Percentiles rank a stretch among this genome's conserved stretches.
Evolutionary conservation across 257 asterid species (phyloP).

Genomic region (Solanum bulbocastanum): DNA sequence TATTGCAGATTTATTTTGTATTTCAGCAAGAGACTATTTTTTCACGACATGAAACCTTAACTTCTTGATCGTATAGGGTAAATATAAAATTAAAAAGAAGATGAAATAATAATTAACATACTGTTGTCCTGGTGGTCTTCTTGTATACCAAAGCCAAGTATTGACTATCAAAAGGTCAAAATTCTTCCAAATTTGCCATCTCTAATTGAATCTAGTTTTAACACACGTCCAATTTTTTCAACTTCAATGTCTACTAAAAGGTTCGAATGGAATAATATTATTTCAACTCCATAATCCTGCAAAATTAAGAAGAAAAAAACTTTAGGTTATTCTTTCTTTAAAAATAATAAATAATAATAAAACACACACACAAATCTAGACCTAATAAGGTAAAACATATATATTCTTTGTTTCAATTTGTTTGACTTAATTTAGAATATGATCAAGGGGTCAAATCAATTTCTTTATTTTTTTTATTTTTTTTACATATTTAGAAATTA

Average conservation of each 20-base stretch:
- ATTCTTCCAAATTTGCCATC: conserved; percentile 27
- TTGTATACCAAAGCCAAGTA: conserved; percentile 41
- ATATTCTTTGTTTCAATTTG: fast-evolving
- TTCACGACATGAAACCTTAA: background rate
- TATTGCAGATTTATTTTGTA: background rate
- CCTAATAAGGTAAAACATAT: background rate
- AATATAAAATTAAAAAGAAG: background rate
- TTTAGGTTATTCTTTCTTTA: background rate
- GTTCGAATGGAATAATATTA: conserved; percentile 12
- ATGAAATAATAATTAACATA: background rate
- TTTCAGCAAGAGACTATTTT: fast-evolving
- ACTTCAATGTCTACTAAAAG: conserved; percentile 28
- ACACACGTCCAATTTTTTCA: conserved; percentile 16
- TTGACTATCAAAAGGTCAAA: conserved; percentile 31
- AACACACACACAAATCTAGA: background rate
- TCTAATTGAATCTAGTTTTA: conserved; percentile 26
- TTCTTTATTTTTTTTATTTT: too few species aligned
- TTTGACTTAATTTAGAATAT: background rate
- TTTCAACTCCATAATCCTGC: conserved; percentile 26
- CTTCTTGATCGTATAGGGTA: background rate
- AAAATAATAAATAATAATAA: background rate
- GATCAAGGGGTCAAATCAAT: too few species aligned
- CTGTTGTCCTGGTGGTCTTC: conserved; percentile 25
- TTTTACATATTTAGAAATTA: background rate
- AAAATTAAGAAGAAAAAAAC: background rate